Evolutionary conservation across 108 stramenopile genomes (phyloP), one percentile per base, ranked within the genome.

Genomic region (Pseudonitzschia multiseries): DNA sequence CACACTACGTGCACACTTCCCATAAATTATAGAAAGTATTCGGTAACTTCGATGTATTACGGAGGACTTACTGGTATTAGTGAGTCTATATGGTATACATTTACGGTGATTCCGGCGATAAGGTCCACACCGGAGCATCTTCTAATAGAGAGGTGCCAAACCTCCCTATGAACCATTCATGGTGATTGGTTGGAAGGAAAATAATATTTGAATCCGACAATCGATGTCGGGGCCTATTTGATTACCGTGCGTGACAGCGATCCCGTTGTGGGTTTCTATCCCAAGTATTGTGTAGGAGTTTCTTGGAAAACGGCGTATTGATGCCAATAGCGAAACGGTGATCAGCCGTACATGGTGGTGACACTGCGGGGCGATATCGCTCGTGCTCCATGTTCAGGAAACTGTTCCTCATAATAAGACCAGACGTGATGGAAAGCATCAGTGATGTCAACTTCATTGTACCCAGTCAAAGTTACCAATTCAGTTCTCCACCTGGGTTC

Each of bases 381-480:
- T 69, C 95, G 71, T 10, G 88, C 74, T 44, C 89, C 92, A 71
- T 96, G 93, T 15, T 87, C 93, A 24, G 93, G 93, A 77, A 94
- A 96, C 71, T 96, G 93, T 66, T 93, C 92, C 72, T 91, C 90
- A 62, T 94, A 96, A 72, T 96, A 93, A 21, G 73, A 57, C 90
- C 90, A 94, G 40, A 96, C 86, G 72, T 93, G 91, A 43, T 90
- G 84, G 65, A 90, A 93, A n/a, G 76, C 78, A n/a, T 73, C 76
- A 21, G 68, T 62, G 69, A 96, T 88, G 40, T 87, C 89, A 40
- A 61, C 50, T 72, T 93, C 95, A 8, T 84, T 81, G 64, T 90
- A 93, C 18, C 95, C 95, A 0, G 95, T 93, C 27, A 93, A 82
- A 9, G 65, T 61, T 21, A 74, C 68, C 28, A 96, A 80, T 68